Evolutionary conservation across 2,329 filamentous ascomycete species (phyloP).

Genomic region (Alternaria sp.): DNA sequence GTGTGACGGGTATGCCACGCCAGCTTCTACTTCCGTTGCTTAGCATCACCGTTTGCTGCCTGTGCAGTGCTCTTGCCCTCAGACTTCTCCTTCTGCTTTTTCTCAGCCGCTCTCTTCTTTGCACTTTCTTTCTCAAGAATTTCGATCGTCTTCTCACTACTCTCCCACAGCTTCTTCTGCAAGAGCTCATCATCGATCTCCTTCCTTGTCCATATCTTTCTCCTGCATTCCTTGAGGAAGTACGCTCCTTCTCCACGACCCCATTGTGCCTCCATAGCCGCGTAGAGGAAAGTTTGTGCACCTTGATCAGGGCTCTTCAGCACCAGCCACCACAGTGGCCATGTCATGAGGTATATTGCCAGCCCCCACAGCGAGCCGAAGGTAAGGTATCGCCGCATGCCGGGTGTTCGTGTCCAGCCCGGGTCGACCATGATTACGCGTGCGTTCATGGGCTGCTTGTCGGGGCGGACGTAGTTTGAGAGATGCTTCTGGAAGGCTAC

Average conservation of each 20-base stretch:
- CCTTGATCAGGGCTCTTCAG: slow-evolving; percentile 85
- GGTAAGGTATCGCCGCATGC: slow-evolving; percentile 85
- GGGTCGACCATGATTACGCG: slow-evolving; percentile 88
- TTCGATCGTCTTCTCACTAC: slow-evolving; percentile 81
- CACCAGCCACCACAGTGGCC: slow-evolving; percentile 83
- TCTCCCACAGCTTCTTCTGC: slow-evolving; percentile 88
- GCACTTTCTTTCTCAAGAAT: slow-evolving; percentile 81
- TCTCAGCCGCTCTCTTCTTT: slow-evolving; percentile 63
- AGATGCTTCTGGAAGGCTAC: slow-evolving; percentile 92
- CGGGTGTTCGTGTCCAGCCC: slow-evolving; percentile 82
- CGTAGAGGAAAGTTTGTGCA: slow-evolving; percentile 84
- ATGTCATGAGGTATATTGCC: slow-evolving; percentile 75
- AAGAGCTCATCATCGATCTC: slow-evolving; percentile 80
- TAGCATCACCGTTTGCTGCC: slow-evolving; percentile 25
- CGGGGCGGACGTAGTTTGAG: slow-evolving; percentile 80
- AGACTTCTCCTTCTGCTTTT: slow-evolving; percentile 57
- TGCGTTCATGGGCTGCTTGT: slow-evolving; percentile 80
- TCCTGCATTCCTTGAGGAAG: slow-evolving; percentile 87
- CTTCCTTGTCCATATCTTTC: slow-evolving; percentile 71
- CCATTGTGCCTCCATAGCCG: slow-evolving; percentile 80
- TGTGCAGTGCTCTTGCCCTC: slow-evolving; percentile 27
- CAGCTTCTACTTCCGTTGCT: slow-evolving; percentile 28
- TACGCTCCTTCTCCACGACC: slow-evolving; percentile 70
- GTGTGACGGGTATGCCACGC: too few species aligned
- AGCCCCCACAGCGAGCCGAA: slow-evolving; percentile 84